Base-by-base conservation (phyloP, 495 filamentous ascomycete genomes). In the Xylaria curta region DNA sequence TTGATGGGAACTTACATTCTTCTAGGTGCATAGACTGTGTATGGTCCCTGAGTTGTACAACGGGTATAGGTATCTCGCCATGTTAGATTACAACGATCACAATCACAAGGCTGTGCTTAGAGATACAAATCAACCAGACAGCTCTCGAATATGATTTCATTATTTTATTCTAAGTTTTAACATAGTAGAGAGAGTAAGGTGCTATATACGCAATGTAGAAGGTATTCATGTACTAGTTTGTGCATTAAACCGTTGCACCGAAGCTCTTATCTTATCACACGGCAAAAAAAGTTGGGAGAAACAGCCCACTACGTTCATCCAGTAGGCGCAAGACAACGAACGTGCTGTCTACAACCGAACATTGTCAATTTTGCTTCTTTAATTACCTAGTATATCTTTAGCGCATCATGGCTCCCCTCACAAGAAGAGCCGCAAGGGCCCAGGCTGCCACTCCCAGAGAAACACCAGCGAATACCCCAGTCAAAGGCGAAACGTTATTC, bases 201-300 rank as follows among this genome's bases (percentile, higher is more conserved):
- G 10, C 38, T 40, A 2, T 12, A 40, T 10, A 40, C 38, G 9
- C 8, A 38, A 44, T 44, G 9, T 44, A 44, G 1, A 17, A 12
- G 10, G 9, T 12, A 46, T 46, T 17, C n/a, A n/a, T 9, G 47
- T 51, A 51, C 5, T 17, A 51, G 26, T 53, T 58, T 59, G 54
- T 59, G 54, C 54, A 36, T 59, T 17, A 59, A 36, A 59, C 1
- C 26, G 54, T 63, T 63, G 73, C 71, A 49, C 63, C 44, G n/a
- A 49, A 49, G 60, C 64, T 60, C 68, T 78, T 75, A 73, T 78
- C 76, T 78, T 76, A 78, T 78, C 76, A 31, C n/a, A 15, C 21
- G 74, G 68, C 56, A 75, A 78, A 75, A 76, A 77, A 73, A 68
- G 54, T 70, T 73, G 53, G 49, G 65, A 10, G 66, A 58, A 58